Conservation (phyloP, 83 land plant species). For the Thuja plicata region DNA sequence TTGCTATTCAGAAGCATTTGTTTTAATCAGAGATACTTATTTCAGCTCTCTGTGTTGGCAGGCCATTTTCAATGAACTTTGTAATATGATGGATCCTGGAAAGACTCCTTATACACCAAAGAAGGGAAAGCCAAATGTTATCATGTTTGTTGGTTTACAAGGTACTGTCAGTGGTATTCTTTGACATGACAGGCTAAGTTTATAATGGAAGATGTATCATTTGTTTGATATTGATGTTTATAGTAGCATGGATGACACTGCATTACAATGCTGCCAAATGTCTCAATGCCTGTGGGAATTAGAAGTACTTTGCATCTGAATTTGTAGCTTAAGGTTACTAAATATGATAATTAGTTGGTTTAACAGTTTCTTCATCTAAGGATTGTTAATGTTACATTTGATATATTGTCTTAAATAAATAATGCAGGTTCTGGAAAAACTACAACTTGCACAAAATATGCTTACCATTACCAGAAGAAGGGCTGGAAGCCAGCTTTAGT, state of each 20-base stretch:
- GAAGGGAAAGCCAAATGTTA: constrained; percentile 47
- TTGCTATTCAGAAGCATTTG: not conserved
- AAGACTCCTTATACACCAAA: constrained; percentile 45
- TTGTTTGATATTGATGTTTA: not conserved
- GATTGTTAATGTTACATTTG: not conserved
- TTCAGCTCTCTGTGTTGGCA: constrained; percentile 9
- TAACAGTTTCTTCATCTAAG: not conserved
- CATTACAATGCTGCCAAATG: not conserved
- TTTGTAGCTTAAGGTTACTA: not conserved
- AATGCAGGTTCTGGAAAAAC: constrained; percentile 54
- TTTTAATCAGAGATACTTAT: not conserved
- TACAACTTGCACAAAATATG: constrained; percentile 57
- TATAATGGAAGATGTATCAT: not conserved
- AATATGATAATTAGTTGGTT: not conserved
- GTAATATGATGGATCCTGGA: constrained; percentile 56
- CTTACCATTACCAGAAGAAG: constrained; percentile 42
- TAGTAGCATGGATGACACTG: not conserved
- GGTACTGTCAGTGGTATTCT: constrained; percentile 19
- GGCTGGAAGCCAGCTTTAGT: constrained; percentile 55
- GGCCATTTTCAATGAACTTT: constrained; percentile 54
- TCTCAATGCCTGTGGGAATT: not conserved
- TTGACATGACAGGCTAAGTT: not conserved
- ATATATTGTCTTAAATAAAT: not conserved
- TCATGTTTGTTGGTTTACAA: constrained; percentile 58
- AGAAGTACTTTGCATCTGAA: not conserved